A percentile compares a stretch with the other conserved stretches of the same genome.
Conservation (phyloP, 768 basidiomycete genomes). For the Boletus rubescentipes region DNA sequence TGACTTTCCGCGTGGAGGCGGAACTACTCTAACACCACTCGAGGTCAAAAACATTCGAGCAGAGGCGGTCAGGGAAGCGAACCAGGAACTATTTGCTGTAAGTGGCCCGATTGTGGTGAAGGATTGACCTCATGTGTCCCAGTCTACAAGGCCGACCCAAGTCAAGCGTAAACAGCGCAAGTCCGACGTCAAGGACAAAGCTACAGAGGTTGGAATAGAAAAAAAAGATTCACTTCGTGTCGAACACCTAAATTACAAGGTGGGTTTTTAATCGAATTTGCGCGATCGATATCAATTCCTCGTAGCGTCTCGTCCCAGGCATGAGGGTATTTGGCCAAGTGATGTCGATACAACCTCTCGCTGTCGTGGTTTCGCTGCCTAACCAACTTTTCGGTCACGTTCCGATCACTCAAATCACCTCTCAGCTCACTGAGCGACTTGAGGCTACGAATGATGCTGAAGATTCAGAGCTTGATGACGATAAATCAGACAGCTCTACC, state of each 20-base stretch:
- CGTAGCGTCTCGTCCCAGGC: constrained; percentile 72
- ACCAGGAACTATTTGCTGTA: constrained; percentile 75
- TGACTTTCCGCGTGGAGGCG: constrained; percentile 95
- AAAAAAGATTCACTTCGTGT: constrained; percentile 61
- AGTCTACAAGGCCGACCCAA: constrained; percentile 41
- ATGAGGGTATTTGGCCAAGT: constrained; percentile 91
- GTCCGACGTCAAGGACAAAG: constrained; percentile 38
- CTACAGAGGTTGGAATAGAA: constrained; percentile 29
- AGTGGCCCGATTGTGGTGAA: constrained; percentile 15
- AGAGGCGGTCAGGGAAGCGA: constrained; percentile 83
- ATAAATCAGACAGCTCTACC: constrained; percentile 34
- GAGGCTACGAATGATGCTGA: constrained; percentile 59
- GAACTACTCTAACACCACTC: constrained; percentile 81
- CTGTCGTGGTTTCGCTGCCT: constrained; percentile 90
- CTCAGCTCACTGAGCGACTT: constrained; percentile 70
- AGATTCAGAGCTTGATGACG: constrained; percentile 44
- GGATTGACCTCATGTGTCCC: constrained; percentile 29
- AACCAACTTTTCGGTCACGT: constrained; percentile 93
- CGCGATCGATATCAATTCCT: constrained; percentile 4
- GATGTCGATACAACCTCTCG: constrained; percentile 81
- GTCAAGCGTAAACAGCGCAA: constrained; percentile 48
- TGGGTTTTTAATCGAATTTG: constrained; percentile 27
- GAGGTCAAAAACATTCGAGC: constrained; percentile 85
- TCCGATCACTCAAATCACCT: constrained; percentile 89
- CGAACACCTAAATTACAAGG: constrained; percentile 94